Evolutionary conservation across 306 rosid genomes (phyloP).

Genomic region (Myrica gale): DNA sequence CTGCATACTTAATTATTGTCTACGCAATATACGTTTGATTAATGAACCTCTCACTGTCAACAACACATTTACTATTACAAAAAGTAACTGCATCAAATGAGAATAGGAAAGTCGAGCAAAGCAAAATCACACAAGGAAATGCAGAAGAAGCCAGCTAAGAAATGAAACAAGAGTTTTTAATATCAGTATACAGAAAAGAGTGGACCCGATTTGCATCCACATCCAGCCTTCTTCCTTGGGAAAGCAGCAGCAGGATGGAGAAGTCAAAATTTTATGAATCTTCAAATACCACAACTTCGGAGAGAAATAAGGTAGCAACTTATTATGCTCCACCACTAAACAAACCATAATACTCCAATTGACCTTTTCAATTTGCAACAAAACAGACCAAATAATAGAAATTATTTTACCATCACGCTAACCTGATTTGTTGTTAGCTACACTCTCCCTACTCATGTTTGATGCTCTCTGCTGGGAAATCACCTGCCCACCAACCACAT

Average conservation of each 20-base stretch:
- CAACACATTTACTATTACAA: neutral
- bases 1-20: neutral
- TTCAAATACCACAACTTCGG: slow-evolving; percentile 3
- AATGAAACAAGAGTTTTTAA: neutral
- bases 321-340: slow-evolving; percentile 22
- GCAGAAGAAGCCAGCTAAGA: neutral
- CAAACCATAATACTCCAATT: slow-evolving; percentile 17
- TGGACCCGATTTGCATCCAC: neutral
- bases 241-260: neutral
- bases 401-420: slow-evolving; percentile 26
- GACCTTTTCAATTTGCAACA: slow-evolving; percentile 19
- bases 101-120: neutral
- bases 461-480: slow-evolving; percentile 79
- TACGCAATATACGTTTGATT: too few species aligned
- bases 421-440: slow-evolving; percentile 53
- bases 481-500: slow-evolving; percentile 94
- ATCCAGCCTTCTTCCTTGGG: neutral
- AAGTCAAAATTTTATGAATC: neutral
- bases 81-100: neutral
- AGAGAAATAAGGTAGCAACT: slow-evolving; percentile 7
- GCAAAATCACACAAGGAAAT: neutral
- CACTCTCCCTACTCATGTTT: slow-evolving; percentile 41
- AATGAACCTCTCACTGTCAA: neutral
- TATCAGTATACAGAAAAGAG: neutral
- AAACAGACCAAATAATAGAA: slow-evolving; percentile 12